Percentiles rank a stretch among this genome's conserved stretches.
phyloP scores from a whole-genome alignment of 2,329 filamentous ascomycete genomes.

The Pseudogymnoascus sp. region DNA sequence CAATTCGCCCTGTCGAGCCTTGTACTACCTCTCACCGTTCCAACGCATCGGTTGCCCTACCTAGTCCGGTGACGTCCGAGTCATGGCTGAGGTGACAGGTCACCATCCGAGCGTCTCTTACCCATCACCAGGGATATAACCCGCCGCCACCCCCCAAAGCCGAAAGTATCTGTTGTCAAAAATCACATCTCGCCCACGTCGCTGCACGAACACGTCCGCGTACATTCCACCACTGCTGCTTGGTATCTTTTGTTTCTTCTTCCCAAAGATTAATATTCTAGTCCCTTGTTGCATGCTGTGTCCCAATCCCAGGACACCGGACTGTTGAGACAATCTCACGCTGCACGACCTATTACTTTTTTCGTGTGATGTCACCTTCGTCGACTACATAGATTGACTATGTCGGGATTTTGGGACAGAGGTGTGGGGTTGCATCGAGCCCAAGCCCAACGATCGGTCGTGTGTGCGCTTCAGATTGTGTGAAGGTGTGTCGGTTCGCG shows the following conservation, averaged over 20 bases:
- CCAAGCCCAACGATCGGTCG: background rate
- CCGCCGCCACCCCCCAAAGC: background rate
- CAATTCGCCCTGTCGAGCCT: background rate
- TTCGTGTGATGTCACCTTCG: background rate
- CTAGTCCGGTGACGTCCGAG: background rate
- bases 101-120: background rate
- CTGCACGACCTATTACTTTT: background rate
- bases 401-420: background rate
- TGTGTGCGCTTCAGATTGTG: background rate
- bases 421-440: background rate
- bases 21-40: background rate
- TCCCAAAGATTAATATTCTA: background rate
- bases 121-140: slow-evolving; percentile 3
- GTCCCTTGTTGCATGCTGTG: background rate
- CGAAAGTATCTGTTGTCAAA: background rate
- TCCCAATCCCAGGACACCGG: background rate
- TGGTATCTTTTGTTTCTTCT: background rate
- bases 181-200: slow-evolving; percentile 5
- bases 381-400: background rate
- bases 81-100: slow-evolving; percentile 2
- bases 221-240: slow-evolving; percentile 4
- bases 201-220: background rate
- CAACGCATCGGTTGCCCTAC: background rate
- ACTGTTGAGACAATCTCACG: background rate
- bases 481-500: background rate